These are phyloP conservation scores for Pseudogymnoascus sp. DNA, from an alignment of 2,329 filamentous ascomycete species.

Conservation along the genomic window DNA sequence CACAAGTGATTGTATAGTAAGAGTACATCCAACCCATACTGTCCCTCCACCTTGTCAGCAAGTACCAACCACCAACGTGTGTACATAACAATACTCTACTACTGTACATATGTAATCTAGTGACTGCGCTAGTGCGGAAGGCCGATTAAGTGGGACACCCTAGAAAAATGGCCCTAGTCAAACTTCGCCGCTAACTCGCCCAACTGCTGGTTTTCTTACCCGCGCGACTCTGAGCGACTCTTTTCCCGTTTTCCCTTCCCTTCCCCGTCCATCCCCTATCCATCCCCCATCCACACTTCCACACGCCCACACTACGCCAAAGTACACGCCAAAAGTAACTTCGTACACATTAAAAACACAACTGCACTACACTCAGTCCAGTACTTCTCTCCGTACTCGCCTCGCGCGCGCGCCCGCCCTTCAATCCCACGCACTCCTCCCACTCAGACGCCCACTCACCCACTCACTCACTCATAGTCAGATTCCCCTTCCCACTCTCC, in stretches of 20 bases:
- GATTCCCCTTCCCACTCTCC: not conserved
- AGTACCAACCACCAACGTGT: too few relatives aligned
- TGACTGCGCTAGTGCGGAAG: not conserved
- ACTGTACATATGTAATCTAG: too few relatives aligned
- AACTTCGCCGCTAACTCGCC: not conserved
- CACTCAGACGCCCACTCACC: not conserved
- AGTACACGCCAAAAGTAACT: not conserved
- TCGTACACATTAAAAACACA: not conserved
- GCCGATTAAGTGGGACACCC: not conserved
- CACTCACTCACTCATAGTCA: not conserved
- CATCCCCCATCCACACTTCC: not conserved
- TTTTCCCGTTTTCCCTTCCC: not conserved
- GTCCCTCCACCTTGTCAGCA: too few relatives aligned
- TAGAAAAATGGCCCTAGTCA: not conserved
- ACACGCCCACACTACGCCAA: not conserved
- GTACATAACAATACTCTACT: too few relatives aligned
- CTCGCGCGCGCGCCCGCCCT: not conserved
- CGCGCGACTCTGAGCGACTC: not conserved
- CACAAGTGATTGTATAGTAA: not conserved
- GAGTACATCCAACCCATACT: not conserved
- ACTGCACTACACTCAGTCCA: not conserved
- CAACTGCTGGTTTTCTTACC: not conserved
- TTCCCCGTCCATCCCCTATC: not conserved
- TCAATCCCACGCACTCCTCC: not conserved
- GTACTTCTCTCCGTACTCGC: not conserved